These are phyloP conservation scores for Penicillium verrucosum DNA, from an alignment of 2,329 filamentous ascomycete species.

Conservation along the genomic window DNA sequence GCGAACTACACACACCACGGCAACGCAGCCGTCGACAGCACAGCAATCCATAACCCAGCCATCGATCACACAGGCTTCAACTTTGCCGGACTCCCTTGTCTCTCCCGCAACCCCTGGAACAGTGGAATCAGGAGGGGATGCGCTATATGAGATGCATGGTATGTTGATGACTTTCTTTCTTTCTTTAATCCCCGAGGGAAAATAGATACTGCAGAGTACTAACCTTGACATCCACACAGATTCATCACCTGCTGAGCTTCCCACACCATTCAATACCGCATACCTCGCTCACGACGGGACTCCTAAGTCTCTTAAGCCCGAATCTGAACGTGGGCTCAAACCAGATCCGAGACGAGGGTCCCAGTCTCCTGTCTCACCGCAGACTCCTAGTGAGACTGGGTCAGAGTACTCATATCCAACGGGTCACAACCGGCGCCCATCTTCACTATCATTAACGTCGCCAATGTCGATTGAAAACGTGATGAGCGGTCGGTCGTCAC, in stretches of 20 bases:
- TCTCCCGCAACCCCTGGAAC: constrained; percentile 2
- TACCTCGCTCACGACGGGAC: not conserved
- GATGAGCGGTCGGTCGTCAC: not conserved
- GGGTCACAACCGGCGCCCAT: not conserved
- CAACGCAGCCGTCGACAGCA: not conserved
- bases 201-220: not conserved
- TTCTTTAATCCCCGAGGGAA: not conserved
- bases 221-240: not conserved
- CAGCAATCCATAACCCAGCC: not conserved
- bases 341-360: not conserved
- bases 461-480: constrained; percentile 2
- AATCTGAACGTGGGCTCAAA: not conserved
- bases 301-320: not conserved
- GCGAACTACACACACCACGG: not conserved
- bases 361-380: not conserved
- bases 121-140: constrained; percentile 3
- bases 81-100: not conserved
- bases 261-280: not conserved
- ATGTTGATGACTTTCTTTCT: not conserved
- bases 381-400: not conserved
- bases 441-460: not conserved
- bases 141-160: constrained; percentile 6
- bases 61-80: not conserved
- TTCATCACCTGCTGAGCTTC: constrained; percentile 2
- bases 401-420: not conserved